Base-by-base conservation (phyloP, 257 asterid species). In the Rhazya stricta region DNA sequence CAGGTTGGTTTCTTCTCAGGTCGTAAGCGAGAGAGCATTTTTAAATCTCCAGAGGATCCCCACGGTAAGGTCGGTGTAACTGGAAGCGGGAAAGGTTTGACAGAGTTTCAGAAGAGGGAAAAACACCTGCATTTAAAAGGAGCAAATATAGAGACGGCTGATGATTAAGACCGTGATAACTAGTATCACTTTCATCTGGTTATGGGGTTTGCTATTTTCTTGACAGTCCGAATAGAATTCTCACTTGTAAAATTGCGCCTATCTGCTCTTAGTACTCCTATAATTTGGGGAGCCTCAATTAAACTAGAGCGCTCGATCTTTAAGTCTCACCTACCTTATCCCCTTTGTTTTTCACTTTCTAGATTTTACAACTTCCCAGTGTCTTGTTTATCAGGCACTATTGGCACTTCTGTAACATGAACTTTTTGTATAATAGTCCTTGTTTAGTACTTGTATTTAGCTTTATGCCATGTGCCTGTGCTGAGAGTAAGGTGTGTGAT, bases 1-100 rank as follows among this genome's bases (percentile, higher is more conserved):
- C 77, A 94, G 98, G 88, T 91, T 73, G 99, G 98, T 57, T 94
- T 94, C 88, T 92, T 88, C 91, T 92, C 99, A 10, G 99, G 98
- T 23, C 88, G 97, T 79, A 94, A 92, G 86, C 83, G 92, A 19
- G 99, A 94, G 87, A 92, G 99, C 85, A 94, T 94, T 74, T 92
- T 94, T 75, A 94, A 92, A 79, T 94, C 99, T 73, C 97, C 98
- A 5, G 98, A 91, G 9, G 98, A 94, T 73, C 98, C 97, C 25
- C 86, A 84, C 9, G 99, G 98, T 60, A 94, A 94, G 85, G 99
- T 92, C 45, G 99, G 99, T 60, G 97, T 91, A 50, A 92, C 98
- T 3, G 99, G 99, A 77, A 94, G 97, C 65, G 99, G 98, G 65
- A 94, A 92, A 82, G 98, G 98, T 34, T 81, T 94, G 83, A 94